Evolutionary conservation across 2,329 filamentous ascomycete genomes (phyloP), one percentile per base, ranked within the genome.

Genomic region (Scopulariopsis brevicaulis): DNA sequence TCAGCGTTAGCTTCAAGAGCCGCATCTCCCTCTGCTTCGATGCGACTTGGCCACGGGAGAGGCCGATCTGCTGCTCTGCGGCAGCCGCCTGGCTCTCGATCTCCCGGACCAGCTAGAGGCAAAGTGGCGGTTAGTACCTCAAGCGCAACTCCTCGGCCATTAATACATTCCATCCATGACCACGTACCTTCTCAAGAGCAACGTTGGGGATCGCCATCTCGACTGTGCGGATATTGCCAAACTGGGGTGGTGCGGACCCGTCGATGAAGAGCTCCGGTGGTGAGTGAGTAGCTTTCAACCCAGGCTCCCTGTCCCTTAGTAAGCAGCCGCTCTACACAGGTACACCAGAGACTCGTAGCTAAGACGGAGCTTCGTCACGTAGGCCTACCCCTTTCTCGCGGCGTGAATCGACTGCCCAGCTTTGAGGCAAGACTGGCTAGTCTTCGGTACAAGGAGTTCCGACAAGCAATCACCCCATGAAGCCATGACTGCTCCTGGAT

Each of bases 161-260:
- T 22, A 5, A 10, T 48, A 12, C 43, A 32, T 50, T 34, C 18
- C 52, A 53, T 14, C 57, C 59, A 54, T 37, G 32, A 51, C 54
- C 72, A 61, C 43, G 43, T 69, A 93, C 93, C 86, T 96, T 96
- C 71, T 96, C 89, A 63, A 97, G 78, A 60, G 92, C 91, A 75
- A 96, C 90, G 68, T 95, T 96, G 57, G 92, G 87, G 65, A 97
- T 94, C 58, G 93, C 90, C 93, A 97, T 96, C n/a, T 20, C 34
- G n/a, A 24, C 18, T 43, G 25, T 25, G 18, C 24, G 15, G 28
- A 50, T 25, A 34, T 48, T 28, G 48, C 24, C 8, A 22, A n/a
- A 15, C 37, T 40, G 37, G 28, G 28, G n/a, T n/a, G 28, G 28
- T 32, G 28, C 28, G 28, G 28, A 8, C 28, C 28, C 28, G 28